These are phyloP conservation scores for Musa balbisiana DNA, from an alignment of 202 grass and related monocot species.

Conservation along the genomic window DNA sequence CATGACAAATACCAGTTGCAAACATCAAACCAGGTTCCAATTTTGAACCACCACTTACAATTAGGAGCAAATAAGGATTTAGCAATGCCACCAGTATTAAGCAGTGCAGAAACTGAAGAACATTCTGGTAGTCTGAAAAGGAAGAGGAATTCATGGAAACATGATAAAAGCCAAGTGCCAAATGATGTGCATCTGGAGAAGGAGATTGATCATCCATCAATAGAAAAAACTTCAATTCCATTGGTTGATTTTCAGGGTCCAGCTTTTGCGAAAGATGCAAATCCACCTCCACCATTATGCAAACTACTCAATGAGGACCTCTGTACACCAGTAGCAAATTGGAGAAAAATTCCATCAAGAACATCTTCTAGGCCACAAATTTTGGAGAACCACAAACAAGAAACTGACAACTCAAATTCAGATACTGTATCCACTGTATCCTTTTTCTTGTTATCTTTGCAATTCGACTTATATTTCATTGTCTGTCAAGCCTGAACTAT, in stretches of 20 bases:
- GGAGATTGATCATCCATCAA: conserved; percentile 28
- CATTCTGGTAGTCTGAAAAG: conserved; percentile 34
- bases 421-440: conserved; percentile 22
- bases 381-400: conserved; percentile 24
- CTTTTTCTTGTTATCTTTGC: conserved; percentile 22
- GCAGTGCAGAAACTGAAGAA: conserved; percentile 15
- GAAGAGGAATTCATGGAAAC: conserved; percentile 37
- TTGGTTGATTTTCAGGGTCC: conserved; percentile 50
- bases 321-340: conserved; percentile 25
- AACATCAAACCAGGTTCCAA: conserved; percentile 8
- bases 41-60: conserved; percentile 21
- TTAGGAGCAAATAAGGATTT: conserved; percentile 17
- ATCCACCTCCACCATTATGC: conserved; percentile 32
- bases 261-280: conserved; percentile 57
- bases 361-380: conserved; percentile 28
- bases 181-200: conserved; percentile 29
- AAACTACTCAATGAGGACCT: conserved; percentile 38
- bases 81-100: conserved; percentile 13
- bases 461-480: conserved; percentile 3
- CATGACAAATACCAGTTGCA: conserved; percentile 28
- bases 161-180: conserved; percentile 27
- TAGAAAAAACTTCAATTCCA: conserved; percentile 21
- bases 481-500: conserved; percentile 28
- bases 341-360: conserved; percentile 23
- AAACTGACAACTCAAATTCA: conserved; percentile 13